Conservation (phyloP, 139 green algal species). For the Coccomyxa sp. region DNA sequence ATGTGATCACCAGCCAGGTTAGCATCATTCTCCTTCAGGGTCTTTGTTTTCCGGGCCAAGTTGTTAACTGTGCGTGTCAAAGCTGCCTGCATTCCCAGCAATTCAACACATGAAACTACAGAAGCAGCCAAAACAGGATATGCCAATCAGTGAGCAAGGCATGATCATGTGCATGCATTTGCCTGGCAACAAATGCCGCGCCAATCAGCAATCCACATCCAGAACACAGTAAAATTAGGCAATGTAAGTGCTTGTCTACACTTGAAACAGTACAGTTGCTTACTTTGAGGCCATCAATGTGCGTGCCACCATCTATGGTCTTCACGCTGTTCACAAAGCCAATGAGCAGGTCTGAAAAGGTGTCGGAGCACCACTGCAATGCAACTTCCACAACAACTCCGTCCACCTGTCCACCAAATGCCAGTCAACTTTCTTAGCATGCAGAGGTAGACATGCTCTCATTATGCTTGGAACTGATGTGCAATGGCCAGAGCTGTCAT, state of each 20-base stretch:
- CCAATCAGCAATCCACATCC: no score
- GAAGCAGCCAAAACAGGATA: no score
- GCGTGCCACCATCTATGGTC: slow-evolving; percentile 91
- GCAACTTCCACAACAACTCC: slow-evolving; percentile 71
- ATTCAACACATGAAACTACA: no score
- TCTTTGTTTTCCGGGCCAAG: slow-evolving; percentile 64
- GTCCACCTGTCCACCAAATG: slow-evolving; percentile 27
- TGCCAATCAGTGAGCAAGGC: no score
- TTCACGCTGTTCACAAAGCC: slow-evolving; percentile 97
- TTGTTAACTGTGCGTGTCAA: slow-evolving; percentile 58
- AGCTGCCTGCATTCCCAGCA: neutral
- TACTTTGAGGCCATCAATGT: slow-evolving; percentile 89
- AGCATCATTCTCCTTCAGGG: slow-evolving; percentile 73
- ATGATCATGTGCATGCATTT: no score
- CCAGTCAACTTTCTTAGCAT: neutral
- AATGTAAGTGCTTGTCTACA: no score
- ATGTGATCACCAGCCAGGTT: slow-evolving; percentile 86
- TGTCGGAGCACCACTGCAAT: slow-evolving; percentile 86
- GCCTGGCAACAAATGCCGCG: no score
- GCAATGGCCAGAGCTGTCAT: neutral
- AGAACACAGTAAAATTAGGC: no score
- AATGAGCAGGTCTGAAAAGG: slow-evolving; percentile 77
- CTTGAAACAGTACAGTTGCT: neutral
- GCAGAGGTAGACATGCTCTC: neutral
- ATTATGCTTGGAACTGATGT: neutral